Conservation (phyloP, 2,329 filamentous ascomycete species). For the Emmonsia crescens region DNA sequence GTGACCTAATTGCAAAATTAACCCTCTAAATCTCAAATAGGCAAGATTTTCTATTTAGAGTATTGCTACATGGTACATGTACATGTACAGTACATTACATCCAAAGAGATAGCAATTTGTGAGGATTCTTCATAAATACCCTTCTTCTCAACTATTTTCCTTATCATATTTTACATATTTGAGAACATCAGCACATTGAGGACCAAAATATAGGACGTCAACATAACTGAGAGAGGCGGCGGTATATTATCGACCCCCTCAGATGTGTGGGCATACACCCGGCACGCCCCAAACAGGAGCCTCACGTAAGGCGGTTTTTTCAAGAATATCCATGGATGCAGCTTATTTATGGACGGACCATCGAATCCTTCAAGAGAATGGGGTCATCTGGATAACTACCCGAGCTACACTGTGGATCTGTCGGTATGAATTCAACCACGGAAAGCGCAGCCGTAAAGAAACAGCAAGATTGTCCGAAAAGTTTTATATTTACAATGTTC, state of each 20-base stretch:
- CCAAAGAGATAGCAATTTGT: background rate
- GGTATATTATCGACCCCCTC: no score
- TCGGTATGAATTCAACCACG: background rate
- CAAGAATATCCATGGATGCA: no score
- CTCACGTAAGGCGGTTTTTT: no score
- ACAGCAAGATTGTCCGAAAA: background rate
- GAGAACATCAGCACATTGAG: no score
- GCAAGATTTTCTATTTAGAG: background rate
- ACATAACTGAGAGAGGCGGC: no score
- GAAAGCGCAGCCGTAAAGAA: background rate
- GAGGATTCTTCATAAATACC: background rate
- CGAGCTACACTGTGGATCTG: background rate
- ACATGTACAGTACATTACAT: no score
- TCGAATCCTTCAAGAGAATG: no score
- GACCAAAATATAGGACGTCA: no score
- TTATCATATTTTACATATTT: background rate
- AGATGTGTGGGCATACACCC: no score
- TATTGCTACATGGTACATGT: background rate
- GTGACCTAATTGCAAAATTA: background rate
- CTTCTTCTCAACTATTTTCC: background rate
- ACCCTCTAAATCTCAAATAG: background rate
- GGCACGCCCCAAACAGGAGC: no score
- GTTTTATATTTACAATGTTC: background rate
- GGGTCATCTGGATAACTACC: background rate
- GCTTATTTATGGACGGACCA: no score